Conservation (phyloP, 2,329 filamentous ascomycete genomes). For the Trichoderma guizhouense region DNA sequence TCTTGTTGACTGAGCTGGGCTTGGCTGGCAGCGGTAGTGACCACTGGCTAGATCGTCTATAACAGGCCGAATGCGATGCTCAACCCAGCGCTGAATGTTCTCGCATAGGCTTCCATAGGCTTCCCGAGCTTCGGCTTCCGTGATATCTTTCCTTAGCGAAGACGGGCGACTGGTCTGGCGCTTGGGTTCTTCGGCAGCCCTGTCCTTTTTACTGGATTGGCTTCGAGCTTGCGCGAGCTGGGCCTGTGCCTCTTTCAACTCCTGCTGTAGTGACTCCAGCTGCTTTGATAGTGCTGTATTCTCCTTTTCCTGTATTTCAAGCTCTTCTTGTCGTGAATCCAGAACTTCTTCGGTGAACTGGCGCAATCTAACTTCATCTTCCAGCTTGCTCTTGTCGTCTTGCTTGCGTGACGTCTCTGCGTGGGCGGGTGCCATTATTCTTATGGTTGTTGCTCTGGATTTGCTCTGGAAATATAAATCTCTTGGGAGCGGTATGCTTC, state of each 20-base stretch:
- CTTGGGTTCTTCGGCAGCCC: slow-evolving; percentile 30
- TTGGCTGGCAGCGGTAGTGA: slow-evolving; percentile 25
- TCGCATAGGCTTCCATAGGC: slow-evolving; percentile 33
- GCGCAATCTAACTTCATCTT: slow-evolving; percentile 33
- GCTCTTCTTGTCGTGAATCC: slow-evolving; percentile 35
- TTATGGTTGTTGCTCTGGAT: neutral
- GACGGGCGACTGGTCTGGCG: slow-evolving; percentile 35
- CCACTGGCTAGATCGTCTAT: slow-evolving; percentile 33
- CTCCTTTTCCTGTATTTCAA: slow-evolving; percentile 32
- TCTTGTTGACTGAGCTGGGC: slow-evolving; percentile 28
- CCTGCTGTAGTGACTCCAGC: slow-evolving; percentile 30
- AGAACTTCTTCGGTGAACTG: slow-evolving; percentile 37
- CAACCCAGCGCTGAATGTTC: slow-evolving; percentile 37
- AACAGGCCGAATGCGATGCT: slow-evolving; percentile 31
- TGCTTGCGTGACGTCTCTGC: neutral
- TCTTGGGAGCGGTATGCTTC: neutral
- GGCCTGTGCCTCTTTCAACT: slow-evolving; percentile 29
- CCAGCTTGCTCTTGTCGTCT: slow-evolving; percentile 26
- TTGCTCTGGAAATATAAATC: neutral
- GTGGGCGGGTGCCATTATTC: neutral
- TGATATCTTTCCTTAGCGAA: slow-evolving; percentile 34
- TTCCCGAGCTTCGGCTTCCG: slow-evolving; percentile 35
- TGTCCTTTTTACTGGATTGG: slow-evolving; percentile 27
- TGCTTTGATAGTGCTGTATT: slow-evolving; percentile 28
- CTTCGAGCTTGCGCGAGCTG: slow-evolving; percentile 32